Base-by-base conservation (phyloP, 305 asterid species). In the Solanum aculeatissimum region DNA sequence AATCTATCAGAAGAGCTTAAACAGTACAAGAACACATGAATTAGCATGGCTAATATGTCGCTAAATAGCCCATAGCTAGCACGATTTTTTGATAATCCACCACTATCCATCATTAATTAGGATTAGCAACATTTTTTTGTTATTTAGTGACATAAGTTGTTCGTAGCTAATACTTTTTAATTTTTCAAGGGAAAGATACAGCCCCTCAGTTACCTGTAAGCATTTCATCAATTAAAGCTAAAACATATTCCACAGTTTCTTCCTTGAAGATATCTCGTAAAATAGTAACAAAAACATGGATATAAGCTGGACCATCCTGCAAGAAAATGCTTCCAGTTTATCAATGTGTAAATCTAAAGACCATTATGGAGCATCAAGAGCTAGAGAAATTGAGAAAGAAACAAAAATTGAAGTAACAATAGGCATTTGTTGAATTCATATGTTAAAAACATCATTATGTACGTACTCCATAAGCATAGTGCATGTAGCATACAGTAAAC, bases 301-400 rank as follows among this genome's bases (percentile, higher is more conserved):
- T 79, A 62, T 95, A 94, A 75, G 98, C 94, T 29, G 96, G 94
- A 83, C 98, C 99, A 89, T 95, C 99, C 98, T 96, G 97, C 72
- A 87, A 87, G 35, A 66, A 70, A 68, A 35, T 72, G 29, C 80
- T 38, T 71, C 49, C 72, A 65, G 23, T 74, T 87, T 43, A 86
- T 83, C 83, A 68, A 42, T 35, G 51, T 19, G 12, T 13, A 9
- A 49, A 75, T 25, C 81, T 25, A 49, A 47, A 74, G 60, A 47
- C 4, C 40, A 25, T 45, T 14, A 5, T 43, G 60, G 60, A 47
- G 25, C 1, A 69, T 69, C 27, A 38, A 35, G 49, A 29, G 38
- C 25, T 29, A 25, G 5, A 75, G 4, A 47, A 77, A 77, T 27
- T 77, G 82, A 77, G 8, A 16, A 49, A 23, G 81, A 47, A 77